These are phyloP conservation scores for Arabidopsis lyrata DNA, from an alignment of 441 rosid genomes.

Conservation along the genomic window DNA sequence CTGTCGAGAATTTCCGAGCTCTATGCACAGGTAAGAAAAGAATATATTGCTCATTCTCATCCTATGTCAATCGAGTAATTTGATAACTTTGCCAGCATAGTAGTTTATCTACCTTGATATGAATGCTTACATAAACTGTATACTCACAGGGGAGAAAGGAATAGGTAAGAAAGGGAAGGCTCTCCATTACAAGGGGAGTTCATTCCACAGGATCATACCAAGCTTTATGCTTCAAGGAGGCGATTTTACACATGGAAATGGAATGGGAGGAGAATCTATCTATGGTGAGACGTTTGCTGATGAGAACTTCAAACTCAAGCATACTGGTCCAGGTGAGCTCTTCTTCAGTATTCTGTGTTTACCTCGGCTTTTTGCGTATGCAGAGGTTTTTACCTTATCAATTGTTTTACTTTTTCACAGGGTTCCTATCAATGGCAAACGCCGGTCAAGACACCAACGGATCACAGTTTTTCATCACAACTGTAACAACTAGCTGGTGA, in stretches of 20 bases:
- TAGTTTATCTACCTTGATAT: conserved; percentile 1
- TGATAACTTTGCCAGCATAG: neutral
- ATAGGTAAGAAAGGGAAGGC: conserved; percentile 83
- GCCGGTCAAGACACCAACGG: conserved; percentile 88
- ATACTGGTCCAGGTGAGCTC: conserved; percentile 75
- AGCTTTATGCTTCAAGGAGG: conserved; percentile 97
- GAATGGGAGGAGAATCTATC: conserved; percentile 94
- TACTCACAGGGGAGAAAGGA: conserved; percentile 76
- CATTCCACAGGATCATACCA: conserved; percentile 90
- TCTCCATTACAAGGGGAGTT: conserved; percentile 84
- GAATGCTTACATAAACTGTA: conserved; percentile 6
- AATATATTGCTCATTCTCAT: conserved; percentile 1
- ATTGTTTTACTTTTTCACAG: conserved; percentile 44
- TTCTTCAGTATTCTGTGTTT: conserved; percentile 7
- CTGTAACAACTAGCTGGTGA: conserved; percentile 92
- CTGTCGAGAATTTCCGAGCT: conserved; percentile 80
- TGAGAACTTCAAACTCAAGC: conserved; percentile 92
- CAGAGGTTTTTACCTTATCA: conserved; percentile 11
- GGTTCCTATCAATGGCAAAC: conserved; percentile 92
- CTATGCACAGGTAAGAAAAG: conserved; percentile 65
- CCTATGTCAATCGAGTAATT: neutral
- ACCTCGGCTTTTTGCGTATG: neutral
- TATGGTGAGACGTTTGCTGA: conserved; percentile 89
- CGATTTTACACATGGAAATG: conserved; percentile 86
- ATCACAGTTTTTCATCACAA: conserved; percentile 92